Base-by-base conservation (phyloP, 2,329 filamentous ascomycete genomes). In the Lachnellula suecica region DNA sequence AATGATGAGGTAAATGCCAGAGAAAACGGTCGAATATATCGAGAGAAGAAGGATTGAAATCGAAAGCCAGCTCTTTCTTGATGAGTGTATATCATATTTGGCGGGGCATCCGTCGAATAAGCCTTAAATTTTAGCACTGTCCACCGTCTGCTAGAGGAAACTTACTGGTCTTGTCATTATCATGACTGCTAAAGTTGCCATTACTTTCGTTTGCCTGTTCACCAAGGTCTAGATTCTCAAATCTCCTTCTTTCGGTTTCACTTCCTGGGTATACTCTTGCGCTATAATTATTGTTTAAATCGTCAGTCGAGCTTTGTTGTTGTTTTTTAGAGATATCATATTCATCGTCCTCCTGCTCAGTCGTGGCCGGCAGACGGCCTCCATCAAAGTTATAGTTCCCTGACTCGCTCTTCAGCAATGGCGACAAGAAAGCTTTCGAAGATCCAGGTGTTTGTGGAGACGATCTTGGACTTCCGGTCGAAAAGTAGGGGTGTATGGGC, bases 1-100 rank as follows among this genome's bases (percentile, higher is more conserved):
- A 4, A 86, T 74, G 1, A 78, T 70, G 1, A 91, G 71, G 74
- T 85, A 91, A n/a, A 88, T 69, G 0, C 76, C 79, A n/a, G 83
- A 87, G 49, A 86, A 73, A 2, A 79, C 57, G 0, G 84, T 87
- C 0, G 84, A 86, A 60, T 87, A 86, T 1, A 88, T 47, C 0
- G 83, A 84, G 1, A 82, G 63, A 2, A 69, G 41, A 17, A 78
- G 62, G 13, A 81, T 70, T 0, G 70, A 74, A 10, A 77, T 62
- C 8, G 73, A 77, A 9, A 85, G 69, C 79, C 79, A 85, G 40
- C 54, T 62, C 15, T 20, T 51, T 29, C 53, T 43, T 15, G 19
- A 41, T 5, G 66, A 62, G 41, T 62, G 54, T 25, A 67, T 59
- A 37, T 61, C 51, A 11, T 57, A 51, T 29, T 56, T 65, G 9